phyloP scores from a whole-genome alignment of 2,329 filamentous ascomycete species.

The Aspergillus intermedius region DNA sequence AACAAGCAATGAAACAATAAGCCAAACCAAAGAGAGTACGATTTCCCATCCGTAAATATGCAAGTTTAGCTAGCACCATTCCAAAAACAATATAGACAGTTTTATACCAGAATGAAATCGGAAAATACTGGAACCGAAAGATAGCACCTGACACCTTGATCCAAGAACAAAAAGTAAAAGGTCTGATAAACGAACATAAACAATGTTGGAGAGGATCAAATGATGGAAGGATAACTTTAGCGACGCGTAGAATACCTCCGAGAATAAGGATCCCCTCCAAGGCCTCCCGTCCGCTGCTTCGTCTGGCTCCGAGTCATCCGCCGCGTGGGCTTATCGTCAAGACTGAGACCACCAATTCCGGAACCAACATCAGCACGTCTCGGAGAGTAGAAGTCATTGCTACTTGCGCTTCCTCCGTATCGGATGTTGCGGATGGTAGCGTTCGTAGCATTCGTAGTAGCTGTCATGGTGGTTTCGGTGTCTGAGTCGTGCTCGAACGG shows the following conservation, averaged over 20 bases:
- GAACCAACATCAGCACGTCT: constrained; percentile 26
- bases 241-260: background rate
- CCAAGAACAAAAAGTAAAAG: no score
- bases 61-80: no score
- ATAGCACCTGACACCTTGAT: no score
- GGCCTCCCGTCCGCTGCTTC: constrained; percentile 11
- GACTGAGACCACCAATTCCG: constrained; percentile 26
- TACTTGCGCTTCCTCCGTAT: constrained; percentile 21
- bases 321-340: constrained; percentile 28
- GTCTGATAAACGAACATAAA: no score
- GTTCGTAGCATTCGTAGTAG: constrained; percentile 26
- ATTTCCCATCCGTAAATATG: no score
- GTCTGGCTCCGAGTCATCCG: constrained; percentile 32
- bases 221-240: constrained; percentile 26
- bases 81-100: no score
- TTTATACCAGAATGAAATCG: no score
- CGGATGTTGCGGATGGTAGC: constrained; percentile 30
- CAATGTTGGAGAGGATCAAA: no score
- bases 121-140: no score
- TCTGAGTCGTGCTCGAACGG: constrained; percentile 29
- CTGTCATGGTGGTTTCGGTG: constrained; percentile 30
- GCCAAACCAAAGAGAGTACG: no score
- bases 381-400: constrained; percentile 22
- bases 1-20: no score
- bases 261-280: constrained; percentile 6